Percentiles rank a stretch among this genome's conserved stretches.
Evolutionary conservation across 768 basidiomycete species (phyloP).

Genomic region (Podaxis sp.): DNA sequence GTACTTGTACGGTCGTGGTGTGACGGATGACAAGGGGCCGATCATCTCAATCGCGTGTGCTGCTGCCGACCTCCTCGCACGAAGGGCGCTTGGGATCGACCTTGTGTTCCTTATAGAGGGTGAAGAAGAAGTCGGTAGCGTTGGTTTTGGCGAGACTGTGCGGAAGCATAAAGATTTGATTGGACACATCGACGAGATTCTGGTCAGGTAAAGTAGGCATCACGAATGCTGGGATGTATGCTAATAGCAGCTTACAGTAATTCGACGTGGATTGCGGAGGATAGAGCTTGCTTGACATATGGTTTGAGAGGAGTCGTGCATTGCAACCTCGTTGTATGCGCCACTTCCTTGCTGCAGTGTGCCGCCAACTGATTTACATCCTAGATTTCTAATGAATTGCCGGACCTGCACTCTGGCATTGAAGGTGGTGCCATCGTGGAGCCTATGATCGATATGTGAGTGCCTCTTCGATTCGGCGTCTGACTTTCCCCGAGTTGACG

Average conservation of each 20-base stretch:
- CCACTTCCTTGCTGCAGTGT: neutral
- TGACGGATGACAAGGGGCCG: constrained; percentile 95
- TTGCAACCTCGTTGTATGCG: constrained; percentile 67
- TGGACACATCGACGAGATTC: constrained; percentile 84
- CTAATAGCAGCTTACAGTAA: constrained; percentile 50
- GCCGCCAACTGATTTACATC: neutral
- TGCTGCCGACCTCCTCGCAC: constrained; percentile 74
- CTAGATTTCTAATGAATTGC: constrained; percentile 68
- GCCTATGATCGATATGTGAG: constrained; percentile 92
- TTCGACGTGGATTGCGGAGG: constrained; percentile 95
- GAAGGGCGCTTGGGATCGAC: constrained; percentile 78
- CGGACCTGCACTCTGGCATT: constrained; percentile 91
- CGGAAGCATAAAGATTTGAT: constrained; percentile 75
- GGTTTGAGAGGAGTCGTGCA: constrained; percentile 94
- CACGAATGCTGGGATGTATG: neutral
- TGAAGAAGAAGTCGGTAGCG: constrained; percentile 94
- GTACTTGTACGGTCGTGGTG: constrained; percentile 87
- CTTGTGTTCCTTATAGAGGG: constrained; percentile 92
- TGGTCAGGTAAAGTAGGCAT: constrained; percentile 62
- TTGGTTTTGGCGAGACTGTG: constrained; percentile 81
- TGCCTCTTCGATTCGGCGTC: neutral
- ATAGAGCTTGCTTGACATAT: constrained; percentile 91
- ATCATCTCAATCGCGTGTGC: constrained; percentile 90
- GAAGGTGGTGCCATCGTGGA: constrained; percentile 88
- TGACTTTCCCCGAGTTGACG: neutral